Evolutionary conservation across 768 basidiomycete species (phyloP).

Genomic region (Lactifluus echinatus): DNA sequence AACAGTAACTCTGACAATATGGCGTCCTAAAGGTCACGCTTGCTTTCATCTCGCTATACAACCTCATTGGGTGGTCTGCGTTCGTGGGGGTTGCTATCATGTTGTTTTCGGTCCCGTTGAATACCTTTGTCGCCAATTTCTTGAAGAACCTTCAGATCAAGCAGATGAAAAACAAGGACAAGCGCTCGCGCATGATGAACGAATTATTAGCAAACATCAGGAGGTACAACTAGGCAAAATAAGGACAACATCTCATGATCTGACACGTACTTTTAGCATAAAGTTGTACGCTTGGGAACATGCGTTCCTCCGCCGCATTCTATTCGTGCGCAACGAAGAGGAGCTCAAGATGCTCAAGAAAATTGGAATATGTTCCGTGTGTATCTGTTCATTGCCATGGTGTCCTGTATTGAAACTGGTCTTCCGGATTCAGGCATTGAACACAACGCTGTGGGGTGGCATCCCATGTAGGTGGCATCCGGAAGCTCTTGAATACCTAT

Average conservation of each 20-base stretch:
- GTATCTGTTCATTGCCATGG: constrained; percentile 21
- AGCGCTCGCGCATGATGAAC: constrained; percentile 79
- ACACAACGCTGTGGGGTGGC: constrained; percentile 55
- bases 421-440: constrained; percentile 39
- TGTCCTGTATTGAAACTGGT: not conserved
- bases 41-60: constrained; percentile 85
- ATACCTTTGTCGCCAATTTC: constrained; percentile 59
- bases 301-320: constrained; percentile 72
- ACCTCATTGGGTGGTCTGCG: constrained; percentile 84
- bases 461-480: constrained; percentile 39
- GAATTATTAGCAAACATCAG: constrained; percentile 91
- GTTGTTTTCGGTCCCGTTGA: constrained; percentile 72
- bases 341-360: constrained; percentile 76
- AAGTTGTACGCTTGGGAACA: constrained; percentile 95
- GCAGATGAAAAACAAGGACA: constrained; percentile 92
- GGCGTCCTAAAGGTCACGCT: constrained; percentile 51
- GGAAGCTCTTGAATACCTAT: not conserved
- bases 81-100: constrained; percentile 87
- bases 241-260: not conserved
- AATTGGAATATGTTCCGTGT: constrained; percentile 67
- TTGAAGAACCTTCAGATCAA: constrained; percentile 70
- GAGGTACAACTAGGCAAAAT: constrained; percentile 34
- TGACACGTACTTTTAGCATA: constrained; percentile 41
- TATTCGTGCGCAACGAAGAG: constrained; percentile 72
- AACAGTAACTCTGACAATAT: not conserved